Evolutionary conservation across 2,329 filamentous ascomycete genomes (phyloP).

Genomic region (Basipetospora chlamydospora): DNA sequence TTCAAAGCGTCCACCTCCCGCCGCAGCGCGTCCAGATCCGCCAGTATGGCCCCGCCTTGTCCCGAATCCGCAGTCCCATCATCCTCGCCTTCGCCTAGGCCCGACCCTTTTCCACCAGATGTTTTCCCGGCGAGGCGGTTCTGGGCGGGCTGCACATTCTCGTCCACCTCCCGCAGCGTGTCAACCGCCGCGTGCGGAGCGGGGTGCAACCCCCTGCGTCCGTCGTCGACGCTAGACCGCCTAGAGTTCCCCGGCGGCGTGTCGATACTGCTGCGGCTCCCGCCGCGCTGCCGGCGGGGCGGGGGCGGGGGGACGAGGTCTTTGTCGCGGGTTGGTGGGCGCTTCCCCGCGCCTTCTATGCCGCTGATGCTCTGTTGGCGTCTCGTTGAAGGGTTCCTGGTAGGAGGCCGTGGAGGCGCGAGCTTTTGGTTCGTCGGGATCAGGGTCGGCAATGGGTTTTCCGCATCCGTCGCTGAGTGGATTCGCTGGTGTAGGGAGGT

Average conservation of each 20-base stretch:
- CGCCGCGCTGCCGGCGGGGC: slow-evolving; percentile 29
- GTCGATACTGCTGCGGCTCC: slow-evolving; percentile 29
- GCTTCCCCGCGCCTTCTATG: slow-evolving; percentile 19
- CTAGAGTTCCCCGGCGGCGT: slow-evolving; percentile 10
- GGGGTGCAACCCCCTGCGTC: slow-evolving; percentile 5
- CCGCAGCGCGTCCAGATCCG: slow-evolving; percentile 57
- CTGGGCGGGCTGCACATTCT: slow-evolving; percentile 9
- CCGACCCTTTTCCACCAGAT: no score
- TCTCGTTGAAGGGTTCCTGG: slow-evolving; percentile 27
- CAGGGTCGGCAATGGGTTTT: neutral
- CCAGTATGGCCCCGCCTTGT: slow-evolving; percentile 46
- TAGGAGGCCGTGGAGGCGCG: slow-evolving; percentile 25
- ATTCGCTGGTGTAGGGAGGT: neutral
- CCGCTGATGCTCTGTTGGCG: slow-evolving; percentile 29
- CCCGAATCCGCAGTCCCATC: slow-evolving; percentile 11
- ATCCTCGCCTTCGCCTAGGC: slow-evolving; percentile 7
- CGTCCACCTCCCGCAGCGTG: neutral
- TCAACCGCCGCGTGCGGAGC: neutral
- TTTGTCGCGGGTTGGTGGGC: slow-evolving; percentile 10
- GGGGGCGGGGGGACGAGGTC: slow-evolving; percentile 30
- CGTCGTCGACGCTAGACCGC: slow-evolving; percentile 19
- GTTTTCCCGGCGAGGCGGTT: slow-evolving; percentile 8
- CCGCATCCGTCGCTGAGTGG: neutral
- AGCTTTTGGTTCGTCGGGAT: slow-evolving; percentile 7
- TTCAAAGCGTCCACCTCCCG: slow-evolving; percentile 57